phyloP scores from a whole-genome alignment of 345 rosid species.

The Eutrema japonicum region DNA sequence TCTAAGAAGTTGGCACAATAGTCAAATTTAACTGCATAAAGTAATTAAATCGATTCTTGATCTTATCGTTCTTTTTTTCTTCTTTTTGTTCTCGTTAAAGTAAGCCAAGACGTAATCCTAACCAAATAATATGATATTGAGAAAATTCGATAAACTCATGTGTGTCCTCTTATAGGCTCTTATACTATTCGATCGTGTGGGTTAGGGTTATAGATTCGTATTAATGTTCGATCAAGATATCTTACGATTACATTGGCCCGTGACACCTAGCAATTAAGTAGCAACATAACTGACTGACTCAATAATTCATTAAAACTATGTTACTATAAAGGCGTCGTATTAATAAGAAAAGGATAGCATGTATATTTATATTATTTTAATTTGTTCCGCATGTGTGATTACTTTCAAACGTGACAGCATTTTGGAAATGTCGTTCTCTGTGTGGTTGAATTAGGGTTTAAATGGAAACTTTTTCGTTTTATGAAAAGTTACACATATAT shows the following conservation, averaged over 20 bases:
- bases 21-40: constrained; percentile 25
- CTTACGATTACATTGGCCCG: not conserved
- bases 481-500: constrained; percentile 1
- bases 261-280: not conserved
- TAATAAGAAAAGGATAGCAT: not conserved
- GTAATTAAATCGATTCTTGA: not conserved
- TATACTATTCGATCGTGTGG: not conserved
- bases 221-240: not conserved
- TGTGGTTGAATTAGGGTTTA: constrained; percentile 16
- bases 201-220: not conserved
- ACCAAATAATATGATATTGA: constrained; percentile 6
- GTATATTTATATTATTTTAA: not conserved
- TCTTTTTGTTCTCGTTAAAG: not conserved
- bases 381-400: constrained; percentile 29
- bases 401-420: constrained; percentile 35
- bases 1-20: constrained; percentile 6
- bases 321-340: not conserved
- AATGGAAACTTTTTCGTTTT: constrained; percentile 7
- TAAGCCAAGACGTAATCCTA: not conserved
- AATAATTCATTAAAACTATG: not conserved
- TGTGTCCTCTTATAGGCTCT: constrained; percentile 2
- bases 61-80: not conserved
- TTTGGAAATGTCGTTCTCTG: constrained; percentile 24
- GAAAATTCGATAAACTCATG: constrained; percentile 17
- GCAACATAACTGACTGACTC: not conserved